Evolutionary conservation across 2,329 filamentous ascomycete species (phyloP), one percentile per base, ranked within the genome.

Genomic region (Arthrobotrys entomopaga): DNA sequence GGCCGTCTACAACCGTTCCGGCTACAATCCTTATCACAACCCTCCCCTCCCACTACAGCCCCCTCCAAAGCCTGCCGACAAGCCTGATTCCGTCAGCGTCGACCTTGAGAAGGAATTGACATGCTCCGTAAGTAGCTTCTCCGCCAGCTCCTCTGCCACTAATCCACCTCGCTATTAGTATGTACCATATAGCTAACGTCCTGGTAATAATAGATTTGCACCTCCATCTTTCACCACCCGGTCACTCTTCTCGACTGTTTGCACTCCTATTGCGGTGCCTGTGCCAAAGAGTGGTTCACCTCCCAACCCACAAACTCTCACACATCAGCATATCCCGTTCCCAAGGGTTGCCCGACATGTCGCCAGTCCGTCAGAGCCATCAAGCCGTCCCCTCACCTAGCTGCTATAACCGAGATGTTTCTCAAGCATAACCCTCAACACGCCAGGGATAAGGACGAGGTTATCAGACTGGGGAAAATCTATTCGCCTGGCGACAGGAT

Each of bases 241-340:
- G 86, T 96, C 77, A 96, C 93, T 26, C 88, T 96, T 57, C 91
- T 97, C 81, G 92, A 97, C 84, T 97, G 93, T 81, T 87, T 97
- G 50, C 93, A 97, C 83, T 97, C 94, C 52, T 99, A 96, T 82
- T 99, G 95, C 84, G 95, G 93, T 77, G 91, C 91, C 43, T 99
- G 95, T 80, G 82, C 98, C 71, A 97, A 96, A 82, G 92, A 96
- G 84, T 99, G 95, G 95, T 99, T 98, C 81, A 84, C 85, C 76
- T 95, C 85, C 84, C 87, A 76, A 78, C 84, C 61, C 80, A 85
- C 77, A 79, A 85, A 78, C 74, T 84, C 79, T 78, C 82, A 76
- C 80, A 86, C 80, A 16, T 76, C 81, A 5, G 58, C 77, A 1
- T 76, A 78, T 8, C 70, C 73, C 13, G 61, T 78, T 2, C 83